Base-by-base conservation (phyloP, 345 rosid species). In the Lepidium sativum region DNA sequence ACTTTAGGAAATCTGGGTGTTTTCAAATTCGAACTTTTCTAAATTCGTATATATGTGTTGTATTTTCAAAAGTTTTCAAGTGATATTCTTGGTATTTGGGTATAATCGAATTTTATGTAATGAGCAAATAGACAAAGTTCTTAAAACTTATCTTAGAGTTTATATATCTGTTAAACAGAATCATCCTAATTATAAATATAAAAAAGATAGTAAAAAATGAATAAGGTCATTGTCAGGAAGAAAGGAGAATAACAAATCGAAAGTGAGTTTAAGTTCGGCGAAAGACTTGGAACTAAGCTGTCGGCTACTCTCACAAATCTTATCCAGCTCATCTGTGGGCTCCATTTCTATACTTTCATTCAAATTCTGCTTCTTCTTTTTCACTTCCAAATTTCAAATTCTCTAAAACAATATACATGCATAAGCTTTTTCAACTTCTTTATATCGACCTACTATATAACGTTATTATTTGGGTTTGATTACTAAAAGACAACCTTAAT, bases 221-320 rank as follows among this genome's bases (percentile, higher is more conserved):
- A 65, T 13, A 54, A 54, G 61, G 70, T 65, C 61, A 65, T 43
- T 65, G 44, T 53, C 34, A 54, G 35, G 53, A 40, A 65, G 9
- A 41, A 54, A 53, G 37, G 25, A 53, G 61, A 53, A 53, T 29
- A 52, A 41, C 1, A 54, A 54, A 54, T 31, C 53, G 1, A 42
- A 65, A 65, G 34, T 32, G 62, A 65, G 40, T 65, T 50, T 65
- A 53, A 65, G 70, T 54, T 65, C 70, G 43, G 70, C 70, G 50
- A 34, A 54, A 65, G 62, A 65, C 62, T 65, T 42, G 54, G 62
- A 65, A 65, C 62, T 65, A 62, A 62, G 55, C 55, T 62, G 54
- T 60, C 70, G 62, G 70, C 63, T 66, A 66, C 53, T 54, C 54
- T 1, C 37, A 35, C 21, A 66, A 33, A 66, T 66, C 54, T 23